These are phyloP conservation scores for Periconia macrospinosa DNA, from an alignment of 2,329 filamentous ascomycete species.

Conservation along the genomic window DNA sequence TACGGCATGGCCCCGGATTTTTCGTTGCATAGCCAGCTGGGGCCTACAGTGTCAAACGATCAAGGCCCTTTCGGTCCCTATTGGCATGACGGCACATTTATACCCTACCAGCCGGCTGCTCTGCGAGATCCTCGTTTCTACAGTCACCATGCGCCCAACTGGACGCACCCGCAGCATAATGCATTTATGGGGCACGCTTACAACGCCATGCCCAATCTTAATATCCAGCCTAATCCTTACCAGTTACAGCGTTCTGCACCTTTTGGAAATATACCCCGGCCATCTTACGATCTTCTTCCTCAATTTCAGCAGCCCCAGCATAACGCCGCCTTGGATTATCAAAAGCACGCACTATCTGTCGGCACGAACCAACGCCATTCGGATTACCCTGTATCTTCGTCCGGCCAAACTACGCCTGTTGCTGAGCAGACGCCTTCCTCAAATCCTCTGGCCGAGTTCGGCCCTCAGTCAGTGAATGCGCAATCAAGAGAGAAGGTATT, in stretches of 20 bases:
- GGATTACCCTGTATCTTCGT: slow-evolving; percentile 25
- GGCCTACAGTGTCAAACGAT: slow-evolving; percentile 45
- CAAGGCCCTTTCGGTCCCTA: slow-evolving; percentile 45
- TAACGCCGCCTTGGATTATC: slow-evolving; percentile 29
- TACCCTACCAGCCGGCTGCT: slow-evolving; percentile 45
- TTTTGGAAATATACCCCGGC: slow-evolving; percentile 25
- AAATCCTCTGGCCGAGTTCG: slow-evolving; percentile 40
- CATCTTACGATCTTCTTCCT: slow-evolving; percentile 24
- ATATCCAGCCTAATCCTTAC: slow-evolving; percentile 28
- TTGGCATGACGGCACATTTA: slow-evolving; percentile 46
- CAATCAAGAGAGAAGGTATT: slow-evolving; percentile 50
- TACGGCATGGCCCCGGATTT: slow-evolving; percentile 36
- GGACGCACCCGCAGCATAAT: slow-evolving; percentile 34
- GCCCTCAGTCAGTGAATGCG: slow-evolving; percentile 46
- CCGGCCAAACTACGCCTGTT: slow-evolving; percentile 33
- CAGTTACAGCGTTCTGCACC: slow-evolving; percentile 27
- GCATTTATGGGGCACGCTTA: slow-evolving; percentile 30
- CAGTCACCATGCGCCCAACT: slow-evolving; percentile 30
- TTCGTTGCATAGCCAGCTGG: slow-evolving; percentile 37
- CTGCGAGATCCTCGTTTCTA: slow-evolving; percentile 44
- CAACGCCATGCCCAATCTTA: slow-evolving; percentile 25
- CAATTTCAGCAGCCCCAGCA: slow-evolving; percentile 28
- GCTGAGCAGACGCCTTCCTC: slow-evolving; percentile 21
- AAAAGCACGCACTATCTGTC: slow-evolving; percentile 21
- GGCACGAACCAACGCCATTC: slow-evolving; percentile 24